Percentiles rank a stretch among this genome's conserved stretches.
These are phyloP conservation scores for Kurtzmaniella fragi DNA, from an alignment of 805 yeast species.

Conservation along the genomic window DNA sequence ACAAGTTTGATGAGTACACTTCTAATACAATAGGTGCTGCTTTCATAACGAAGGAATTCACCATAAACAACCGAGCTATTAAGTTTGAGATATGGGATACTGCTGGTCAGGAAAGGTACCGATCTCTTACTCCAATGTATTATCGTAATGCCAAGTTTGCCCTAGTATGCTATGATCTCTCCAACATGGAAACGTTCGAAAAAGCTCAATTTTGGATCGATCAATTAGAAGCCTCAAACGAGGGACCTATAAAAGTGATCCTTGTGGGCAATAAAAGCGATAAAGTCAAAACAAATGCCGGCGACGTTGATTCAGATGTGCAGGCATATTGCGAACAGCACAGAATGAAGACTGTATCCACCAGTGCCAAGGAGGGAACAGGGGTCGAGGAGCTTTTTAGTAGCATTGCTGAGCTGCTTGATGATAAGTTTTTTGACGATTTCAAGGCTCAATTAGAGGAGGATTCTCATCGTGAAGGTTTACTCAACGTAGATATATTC, in stretches of 20 bases:
- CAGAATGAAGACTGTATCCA: too few species aligned
- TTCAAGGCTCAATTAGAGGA: constrained; percentile 9
- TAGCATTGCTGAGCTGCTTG: constrained; percentile 23
- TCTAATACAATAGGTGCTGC: constrained; percentile 99
- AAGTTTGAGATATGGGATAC: constrained; percentile 84
- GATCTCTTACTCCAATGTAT: constrained; percentile 78
- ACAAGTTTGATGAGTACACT: constrained; percentile 69
- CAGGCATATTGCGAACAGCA: too few species aligned
- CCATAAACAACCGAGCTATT: constrained; percentile 27
- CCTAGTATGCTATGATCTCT: constrained; percentile 80
- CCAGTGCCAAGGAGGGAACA: constrained; percentile 70
- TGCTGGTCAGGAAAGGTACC: constrained; percentile 79
- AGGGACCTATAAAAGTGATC: constrained; percentile 24
- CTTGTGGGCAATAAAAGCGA: constrained; percentile 87
- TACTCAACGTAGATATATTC: too few species aligned
- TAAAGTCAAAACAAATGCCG: constrained; percentile 26
- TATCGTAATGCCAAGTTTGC: constrained; percentile 70
- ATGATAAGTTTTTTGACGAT: constrained; percentile 24
- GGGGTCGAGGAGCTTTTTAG: constrained; percentile 45
- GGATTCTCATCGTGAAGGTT: too few species aligned
- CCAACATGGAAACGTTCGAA: constrained; percentile 46
- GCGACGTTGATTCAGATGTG: too few species aligned
- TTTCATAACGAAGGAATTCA: constrained; percentile 68
- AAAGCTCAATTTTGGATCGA: constrained; percentile 89
- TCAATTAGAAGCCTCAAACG: constrained; percentile 46